phyloP scores from a whole-genome alignment of 805 yeast species.

The Candida insectorum region DNA sequence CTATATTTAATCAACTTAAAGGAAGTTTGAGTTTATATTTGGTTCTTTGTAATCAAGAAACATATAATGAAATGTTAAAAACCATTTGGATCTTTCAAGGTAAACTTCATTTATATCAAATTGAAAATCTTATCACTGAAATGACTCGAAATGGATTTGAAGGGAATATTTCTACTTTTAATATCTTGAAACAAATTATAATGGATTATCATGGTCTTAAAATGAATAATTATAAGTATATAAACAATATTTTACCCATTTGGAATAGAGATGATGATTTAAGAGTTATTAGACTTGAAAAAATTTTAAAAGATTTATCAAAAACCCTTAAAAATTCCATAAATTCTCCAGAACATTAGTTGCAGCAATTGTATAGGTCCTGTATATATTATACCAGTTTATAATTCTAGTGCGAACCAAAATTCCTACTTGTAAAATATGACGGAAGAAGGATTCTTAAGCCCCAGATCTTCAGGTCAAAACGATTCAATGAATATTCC shows the following conservation, averaged over 20 bases:
- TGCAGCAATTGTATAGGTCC: too few species aligned
- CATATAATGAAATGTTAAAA: constrained; percentile 37
- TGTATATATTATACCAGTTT: too few species aligned
- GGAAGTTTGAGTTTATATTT: constrained; percentile 30
- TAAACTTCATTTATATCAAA: constrained; percentile 28
- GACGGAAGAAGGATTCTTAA: constrained; percentile 9
- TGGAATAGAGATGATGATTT: constrained; percentile 38
- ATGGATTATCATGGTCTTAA: constrained; percentile 32
- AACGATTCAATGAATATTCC: constrained; percentile 16
- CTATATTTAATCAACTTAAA: constrained; percentile 33
- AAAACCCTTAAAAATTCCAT: not conserved
- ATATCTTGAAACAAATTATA: constrained; percentile 31
- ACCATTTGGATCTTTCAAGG: constrained; percentile 38
- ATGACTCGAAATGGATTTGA: constrained; percentile 40
- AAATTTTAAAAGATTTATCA: constrained; percentile 2
- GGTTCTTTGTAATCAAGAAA: constrained; percentile 36
- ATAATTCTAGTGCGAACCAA: too few species aligned
- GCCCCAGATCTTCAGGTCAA: constrained; percentile 4
- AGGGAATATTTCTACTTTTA: constrained; percentile 35
- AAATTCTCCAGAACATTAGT: too few species aligned
- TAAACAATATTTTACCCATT: constrained; percentile 23
- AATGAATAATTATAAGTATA: constrained; percentile 18
- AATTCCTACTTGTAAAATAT: too few species aligned
- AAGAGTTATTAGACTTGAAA: constrained; percentile 16
- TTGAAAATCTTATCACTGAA: constrained; percentile 33